A percentile compares a stretch with the other conserved stretches of the same genome.
Evolutionary conservation across 2,329 filamentous ascomycete species (phyloP).

Genomic region (Endoconidiophora polonica): DNA sequence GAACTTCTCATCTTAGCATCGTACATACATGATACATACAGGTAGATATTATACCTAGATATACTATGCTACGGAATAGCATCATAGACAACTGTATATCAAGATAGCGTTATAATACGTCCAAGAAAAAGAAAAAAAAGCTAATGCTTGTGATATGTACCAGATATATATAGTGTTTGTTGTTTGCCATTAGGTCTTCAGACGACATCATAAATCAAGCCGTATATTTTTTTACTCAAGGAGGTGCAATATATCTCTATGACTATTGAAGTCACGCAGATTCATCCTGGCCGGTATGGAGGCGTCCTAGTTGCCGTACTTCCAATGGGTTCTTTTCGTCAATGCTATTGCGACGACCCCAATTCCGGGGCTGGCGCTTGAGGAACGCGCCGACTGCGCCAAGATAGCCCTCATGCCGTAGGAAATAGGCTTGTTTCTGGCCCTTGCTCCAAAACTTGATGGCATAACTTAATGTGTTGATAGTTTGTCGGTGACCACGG

Average conservation of each 20-base stretch:
- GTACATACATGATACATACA: too few relatives aligned
- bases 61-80: too few relatives aligned
- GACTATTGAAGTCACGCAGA: too few relatives aligned
- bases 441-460: slow-evolving; percentile 97
- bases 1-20: too few relatives aligned
- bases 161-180: not conserved
- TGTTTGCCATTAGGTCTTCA: too few relatives aligned
- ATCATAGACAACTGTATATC: not conserved
- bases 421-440: slow-evolving; percentile 84
- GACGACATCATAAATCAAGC: too few relatives aligned
- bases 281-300: not conserved
- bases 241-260: too few relatives aligned
- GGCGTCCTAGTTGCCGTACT: slow-evolving; percentile 17
- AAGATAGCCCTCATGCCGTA: slow-evolving; percentile 89
- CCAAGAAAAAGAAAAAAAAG: not conserved
- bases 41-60: too few relatives aligned
- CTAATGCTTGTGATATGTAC: not conserved
- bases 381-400: slow-evolving; percentile 89
- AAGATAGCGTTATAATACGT: not conserved
- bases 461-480: slow-evolving; percentile 91
- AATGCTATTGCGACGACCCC: slow-evolving; percentile 69
- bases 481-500: slow-evolving; percentile 87
- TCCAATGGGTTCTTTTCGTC: slow-evolving; percentile 31
- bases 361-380: slow-evolving; percentile 76
- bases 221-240: too few relatives aligned